Conservation (phyloP, 2,329 filamentous ascomycete species). For the Microascus cirrosus region DNA sequence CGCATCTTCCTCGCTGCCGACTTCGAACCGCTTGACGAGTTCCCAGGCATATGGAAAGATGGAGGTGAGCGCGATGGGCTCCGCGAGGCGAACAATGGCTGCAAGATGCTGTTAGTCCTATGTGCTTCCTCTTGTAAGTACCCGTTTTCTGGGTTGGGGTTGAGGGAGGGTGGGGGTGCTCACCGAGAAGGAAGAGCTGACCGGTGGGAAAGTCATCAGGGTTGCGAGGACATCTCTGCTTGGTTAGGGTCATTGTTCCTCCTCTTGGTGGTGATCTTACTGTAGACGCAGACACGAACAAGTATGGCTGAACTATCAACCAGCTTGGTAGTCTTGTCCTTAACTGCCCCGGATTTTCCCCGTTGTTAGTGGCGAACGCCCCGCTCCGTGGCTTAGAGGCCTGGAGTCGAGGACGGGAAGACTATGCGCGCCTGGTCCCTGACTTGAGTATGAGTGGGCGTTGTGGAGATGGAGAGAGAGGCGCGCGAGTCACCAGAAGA, state of each 20-base stretch:
- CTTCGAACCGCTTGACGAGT: constrained; percentile 64
- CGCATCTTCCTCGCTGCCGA: constrained; percentile 63
- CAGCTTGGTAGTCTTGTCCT: not conserved
- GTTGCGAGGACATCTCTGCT: constrained; percentile 2
- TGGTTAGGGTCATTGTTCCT: constrained; percentile 3
- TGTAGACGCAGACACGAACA: constrained; percentile 3
- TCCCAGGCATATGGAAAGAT: constrained; percentile 90
- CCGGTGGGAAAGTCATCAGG: constrained; percentile 63
- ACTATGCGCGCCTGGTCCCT: not conserved
- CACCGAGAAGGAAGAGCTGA: constrained; percentile 79
- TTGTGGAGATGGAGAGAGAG: not conserved
- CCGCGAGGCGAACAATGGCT: constrained; percentile 88
- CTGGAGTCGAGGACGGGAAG: not conserved
- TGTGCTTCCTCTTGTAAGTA: not conserved
- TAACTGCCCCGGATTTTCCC: not conserved
- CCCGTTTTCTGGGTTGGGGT: not conserved
- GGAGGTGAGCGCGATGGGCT: constrained; percentile 85
- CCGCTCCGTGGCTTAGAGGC: not conserved
- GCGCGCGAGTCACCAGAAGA: not conserved
- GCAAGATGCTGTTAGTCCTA: constrained; percentile 8
- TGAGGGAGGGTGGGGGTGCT: constrained; percentile 15
- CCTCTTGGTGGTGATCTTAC: constrained; percentile 1
- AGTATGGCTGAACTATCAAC: not conserved
- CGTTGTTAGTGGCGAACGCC: not conserved
- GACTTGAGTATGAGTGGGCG: not conserved